These are phyloP conservation scores for Iris pallida DNA, from an alignment of 116 monocot species.

Conservation along the genomic window DNA sequence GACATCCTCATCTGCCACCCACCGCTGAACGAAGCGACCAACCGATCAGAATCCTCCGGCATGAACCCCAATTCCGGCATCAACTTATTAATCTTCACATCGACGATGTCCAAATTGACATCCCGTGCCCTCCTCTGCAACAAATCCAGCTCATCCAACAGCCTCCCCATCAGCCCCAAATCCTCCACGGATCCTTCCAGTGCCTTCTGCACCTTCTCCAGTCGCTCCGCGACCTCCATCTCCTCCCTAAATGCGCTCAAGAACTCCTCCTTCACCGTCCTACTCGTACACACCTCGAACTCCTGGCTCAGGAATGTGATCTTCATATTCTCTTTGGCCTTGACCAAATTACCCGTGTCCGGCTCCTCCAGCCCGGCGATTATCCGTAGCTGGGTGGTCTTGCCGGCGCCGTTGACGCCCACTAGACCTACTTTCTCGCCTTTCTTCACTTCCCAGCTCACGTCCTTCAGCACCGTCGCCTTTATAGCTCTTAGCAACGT, in stretches of 20 bases:
- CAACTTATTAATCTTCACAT: conserved; percentile 84
- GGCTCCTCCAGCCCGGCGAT: conserved; percentile 83
- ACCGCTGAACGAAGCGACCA: conserved; percentile 89
- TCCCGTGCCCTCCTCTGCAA: conserved; percentile 85
- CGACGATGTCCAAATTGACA: conserved; percentile 63
- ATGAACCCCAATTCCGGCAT: conserved; percentile 88
- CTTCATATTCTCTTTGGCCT: conserved; percentile 88
- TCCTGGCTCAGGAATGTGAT: conserved; percentile 91
- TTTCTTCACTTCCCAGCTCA: conserved; percentile 95
- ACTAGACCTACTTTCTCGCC: conserved; percentile 94
- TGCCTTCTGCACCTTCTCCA: conserved; percentile 89
- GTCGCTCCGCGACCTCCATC: conserved; percentile 69
- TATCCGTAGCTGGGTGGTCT: conserved; percentile 91
- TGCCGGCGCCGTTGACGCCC: conserved; percentile 93
- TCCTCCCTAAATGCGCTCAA: conserved; percentile 86
- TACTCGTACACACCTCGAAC: conserved; percentile 79
- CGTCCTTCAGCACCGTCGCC: conserved; percentile 71
- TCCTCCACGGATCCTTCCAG: conserved; percentile 76
- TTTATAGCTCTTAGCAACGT: conserved; percentile 76
- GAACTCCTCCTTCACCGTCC: conserved; percentile 93
- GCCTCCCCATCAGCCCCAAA: conserved; percentile 77
- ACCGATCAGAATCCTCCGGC: conserved; percentile 73
- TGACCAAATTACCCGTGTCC: conserved; percentile 72
- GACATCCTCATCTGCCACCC: conserved; percentile 99
- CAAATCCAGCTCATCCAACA: conserved; percentile 92